Percentiles rank a stretch among this genome's conserved stretches.
Evolutionary conservation across 1,284 basidiomycete species (phyloP).

Genomic region (Ceratobasidium sp.): DNA sequence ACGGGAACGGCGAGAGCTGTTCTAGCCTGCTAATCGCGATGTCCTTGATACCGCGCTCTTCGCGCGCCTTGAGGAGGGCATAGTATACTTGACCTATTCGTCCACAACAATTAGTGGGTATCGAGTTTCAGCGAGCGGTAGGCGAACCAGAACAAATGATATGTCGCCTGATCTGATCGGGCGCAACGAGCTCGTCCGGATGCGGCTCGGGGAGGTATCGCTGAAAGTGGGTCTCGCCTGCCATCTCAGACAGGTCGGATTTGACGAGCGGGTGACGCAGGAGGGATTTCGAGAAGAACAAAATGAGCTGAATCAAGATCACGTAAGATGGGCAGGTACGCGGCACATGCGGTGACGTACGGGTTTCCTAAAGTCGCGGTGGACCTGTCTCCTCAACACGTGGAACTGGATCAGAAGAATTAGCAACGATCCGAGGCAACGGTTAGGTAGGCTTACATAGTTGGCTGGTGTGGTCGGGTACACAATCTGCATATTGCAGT

Average conservation of each 20-base stretch:
- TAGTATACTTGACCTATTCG: constrained; percentile 89
- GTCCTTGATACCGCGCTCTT: constrained; percentile 87
- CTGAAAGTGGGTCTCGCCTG: constrained; percentile 88
- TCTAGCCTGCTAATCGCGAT: constrained; percentile 94
- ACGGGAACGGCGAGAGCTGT: constrained; percentile 95
- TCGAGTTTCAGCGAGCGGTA: no score
- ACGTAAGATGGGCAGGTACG: constrained; percentile 24
- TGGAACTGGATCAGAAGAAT: constrained; percentile 69
- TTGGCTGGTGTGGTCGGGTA: constrained; percentile 95
- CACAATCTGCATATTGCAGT: constrained; percentile 99
- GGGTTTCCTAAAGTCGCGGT: constrained; percentile 96
- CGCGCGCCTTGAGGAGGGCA: constrained; percentile 85
- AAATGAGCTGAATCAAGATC: constrained; percentile 64
- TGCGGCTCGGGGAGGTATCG: constrained; percentile 90
- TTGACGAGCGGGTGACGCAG: constrained; percentile 92
- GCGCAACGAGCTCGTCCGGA: constrained; percentile 70
- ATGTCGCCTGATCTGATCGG: constrained; percentile 89
- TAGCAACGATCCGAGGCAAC: neutral
- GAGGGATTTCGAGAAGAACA: constrained; percentile 97
- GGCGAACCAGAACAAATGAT: constrained; percentile 79
- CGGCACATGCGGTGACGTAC: constrained; percentile 52
- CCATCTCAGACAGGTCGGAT: constrained; percentile 87
- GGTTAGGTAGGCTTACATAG: constrained; percentile 64
- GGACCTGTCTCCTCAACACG: constrained; percentile 89
- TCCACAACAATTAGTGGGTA: constrained; percentile 1